Evolutionary conservation across 2,329 filamentous ascomycete species (phyloP), one percentile per base, ranked within the genome.

Genomic region (Cladosporium phlei): DNA sequence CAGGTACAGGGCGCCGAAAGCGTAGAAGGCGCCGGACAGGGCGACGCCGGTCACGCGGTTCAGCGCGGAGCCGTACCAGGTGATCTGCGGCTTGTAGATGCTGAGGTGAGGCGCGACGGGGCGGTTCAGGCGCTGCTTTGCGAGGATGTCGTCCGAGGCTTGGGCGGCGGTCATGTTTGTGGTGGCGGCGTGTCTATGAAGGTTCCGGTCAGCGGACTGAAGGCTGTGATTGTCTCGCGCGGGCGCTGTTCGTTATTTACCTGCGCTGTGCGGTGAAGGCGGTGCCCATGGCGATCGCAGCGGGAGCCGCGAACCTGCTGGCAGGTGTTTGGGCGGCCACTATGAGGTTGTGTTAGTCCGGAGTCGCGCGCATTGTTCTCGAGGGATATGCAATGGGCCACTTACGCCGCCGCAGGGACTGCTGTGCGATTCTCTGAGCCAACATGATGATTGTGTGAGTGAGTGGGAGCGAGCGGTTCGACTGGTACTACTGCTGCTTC

Each of bases 61-160:
- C 70, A 87, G 77, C 48, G 75, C 81, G 58, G 82, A 83, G 57
- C 77, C 76, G 68, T 87, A 83, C 84, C 83, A 95, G 59, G 88
- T 93, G 71, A 96, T 86, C 69, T 88, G 82, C 50, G 85, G 79
- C 67, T 81, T 78, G 82, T 96, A 96, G 78, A 94, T 90, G 62
- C 72, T 67, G 53, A 96, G 80, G 66, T 96, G 89, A 46, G 90
- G 90, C 35, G 88, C 78, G 59, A 95, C 77, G 64, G 90, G 90
- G 43, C 90, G 90, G 62, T 77, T 70, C 47, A 84, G 77, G 61
- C 90, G 90, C 75, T 96, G 90, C 63, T 80, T 74, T 61, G 79
- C 83, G 64, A 96, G 87, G 69, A 95, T 80, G 56, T 77, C 65
- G 55, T 78, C 61, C 54, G 69, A 78, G 44, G 60, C 61, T 52